Base-by-base conservation (phyloP, 257 asterid species). In the Anisodus acutangulus region DNA sequence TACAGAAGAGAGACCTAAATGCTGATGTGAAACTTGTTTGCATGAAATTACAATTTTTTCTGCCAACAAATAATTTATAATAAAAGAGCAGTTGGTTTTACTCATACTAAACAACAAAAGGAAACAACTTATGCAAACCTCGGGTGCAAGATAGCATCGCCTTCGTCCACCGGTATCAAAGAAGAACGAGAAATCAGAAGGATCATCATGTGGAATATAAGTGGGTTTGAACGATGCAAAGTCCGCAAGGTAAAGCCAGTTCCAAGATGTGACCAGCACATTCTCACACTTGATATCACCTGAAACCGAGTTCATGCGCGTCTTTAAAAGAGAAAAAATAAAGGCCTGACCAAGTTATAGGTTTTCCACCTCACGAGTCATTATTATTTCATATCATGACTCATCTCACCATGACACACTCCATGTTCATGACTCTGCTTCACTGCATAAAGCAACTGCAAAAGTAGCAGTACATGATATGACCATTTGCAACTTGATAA, bases 91-190 rank as follows among this genome's bases (percentile, higher is more conserved):
- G 58, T 71, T 0, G 9, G 8, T 69, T 39, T 26, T 35, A 67
- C 78, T 55, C 62, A 69, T 57, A 53, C 13, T 19, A 80, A 51
- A 51, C 78, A 69, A 39, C 54, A 69, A 69, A 69, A 2, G 49
- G 83, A 71, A 78, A 72, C 85, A 81, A 83, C 26, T 51, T 51
- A 76, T 51, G 51, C 93, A 67, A 85, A 97, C 99, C 99, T 97
- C 99, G 2, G 99, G 99, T 67, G 99, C 98, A 85, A 97, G 94
- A 89, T 97, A 97, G 85, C 99, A 97, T 74, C 99, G 98, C 84
- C 99, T 97, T 92, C 98, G 91, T 89, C 98, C 99, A 82, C 99
- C 99, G 81, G 99, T 96, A 88, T 96, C 99, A 84, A 97, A 97
- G 95, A 97, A 97, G 90, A 97, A 97, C 15, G 99, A 97, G 86